Base-by-base conservation (phyloP, 2,329 filamentous ascomycete genomes). In the Calonectria ilicicola region DNA sequence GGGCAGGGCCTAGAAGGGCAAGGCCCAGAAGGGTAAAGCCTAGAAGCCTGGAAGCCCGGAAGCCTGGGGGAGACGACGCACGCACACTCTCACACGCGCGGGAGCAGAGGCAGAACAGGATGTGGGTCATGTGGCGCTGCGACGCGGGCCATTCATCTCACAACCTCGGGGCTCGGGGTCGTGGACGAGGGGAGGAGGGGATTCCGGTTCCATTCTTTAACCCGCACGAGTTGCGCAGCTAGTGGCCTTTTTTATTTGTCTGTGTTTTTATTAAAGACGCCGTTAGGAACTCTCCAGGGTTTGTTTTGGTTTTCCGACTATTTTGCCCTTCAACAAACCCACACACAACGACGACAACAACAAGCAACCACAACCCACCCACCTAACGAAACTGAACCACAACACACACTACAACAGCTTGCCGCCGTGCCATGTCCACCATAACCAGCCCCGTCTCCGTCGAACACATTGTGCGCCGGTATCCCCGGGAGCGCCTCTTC, bases 401-500 rank as follows among this genome's bases (percentile, higher is more conserved):
- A 35, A 12, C 3, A 35, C 7, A 9, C 32, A 35, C 32, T 32
- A 32, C 6, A 4, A 21, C 10, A 27, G 23, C n/a, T n/a, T n/a
- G 26, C 46, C 47, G 26, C 26, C 19, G 29, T 35, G 35, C n/a
- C 7, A 47, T 47, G 44, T 23, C 44, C 44, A 47, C 44, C 44
- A 47, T 17, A n/a, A 23, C 44, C 8, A 47, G 14, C 44, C 44
- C 64, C n/a, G 47, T 29, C 27, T 70, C 69, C 4, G 51, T 80
- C 8, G 27, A 75, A 60, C 74, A 77, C 35, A 65, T 80, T 40
- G 70, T 79, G 32, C 75, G 75, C n/a, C 75, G 72, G 26, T 62
- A 80, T 26, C 78, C 78, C 14, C 65, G 77, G 42, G 78, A 79
- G 68, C 78, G 78, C 4, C 69, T 80, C 19, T 73, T 75, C 10